Base-by-base conservation (phyloP, 305 asterid species). In the Fraxinus floribunda region DNA sequence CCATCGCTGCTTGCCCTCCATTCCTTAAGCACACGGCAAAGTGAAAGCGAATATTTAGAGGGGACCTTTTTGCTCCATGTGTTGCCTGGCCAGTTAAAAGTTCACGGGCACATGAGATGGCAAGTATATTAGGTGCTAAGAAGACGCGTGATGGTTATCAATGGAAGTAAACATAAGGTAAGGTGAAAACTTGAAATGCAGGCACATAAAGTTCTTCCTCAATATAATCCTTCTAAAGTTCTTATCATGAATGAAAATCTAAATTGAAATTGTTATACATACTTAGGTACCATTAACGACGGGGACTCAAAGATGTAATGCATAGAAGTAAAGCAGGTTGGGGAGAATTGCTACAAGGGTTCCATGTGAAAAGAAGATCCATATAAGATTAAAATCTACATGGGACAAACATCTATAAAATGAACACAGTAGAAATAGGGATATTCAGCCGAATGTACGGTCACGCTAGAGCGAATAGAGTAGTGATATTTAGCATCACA, bases 1-100 rank as follows among this genome's bases (percentile, higher is more conserved):
- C 44, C 44, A 38, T 38, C 10, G 9, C 44, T 1, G 10, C 44
- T 38, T 0, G 44, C 44, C 10, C 44, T 7, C 44, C 44, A 7
- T 38, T 52, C 22, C 62, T 16, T 52, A 4, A 52, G 20, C 62
- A 52, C 18, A 16, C 62, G 38, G 38, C 38, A 35, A 34, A 35
- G 38, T 35, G 38, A 3, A 4, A 35, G 38, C 38, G 38, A 35
- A 35, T 35, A 35, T 35, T 35, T 5, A 5, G 7, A 34, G 26
- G 20, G 78, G 8, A 60, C 35, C 62, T 75, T 34, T 24, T 44
- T 4, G 35, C 49, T n/a, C 81, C 66, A 75, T 16, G 52, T 62
- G 26, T 74, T 35, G 44, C 30, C 75, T 30, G 71, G 78, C 71
- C 30, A 75, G 64, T 70, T 32, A 84, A 49, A 11, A 66, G 70